Evolutionary conservation across 345 rosid species (phyloP), one percentile per base, ranked within the genome.

Genomic region (Brassica carinata): DNA sequence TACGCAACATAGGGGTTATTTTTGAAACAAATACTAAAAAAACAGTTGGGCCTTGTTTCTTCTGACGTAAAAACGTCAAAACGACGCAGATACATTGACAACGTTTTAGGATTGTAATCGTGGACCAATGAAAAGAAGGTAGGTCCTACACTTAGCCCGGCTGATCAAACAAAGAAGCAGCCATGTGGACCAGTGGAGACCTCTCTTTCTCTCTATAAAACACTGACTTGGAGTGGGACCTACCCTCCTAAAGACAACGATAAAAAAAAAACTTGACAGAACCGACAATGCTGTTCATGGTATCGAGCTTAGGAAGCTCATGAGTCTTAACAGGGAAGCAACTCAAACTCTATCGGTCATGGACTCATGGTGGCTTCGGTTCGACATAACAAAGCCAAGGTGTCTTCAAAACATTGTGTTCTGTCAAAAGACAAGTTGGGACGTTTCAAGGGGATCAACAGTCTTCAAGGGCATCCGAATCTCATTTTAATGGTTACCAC

Each of bases 21-120:
- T 29, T 29, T 31, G 38, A 45, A 57, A 18, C 10, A 19, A 19
- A 57, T 57, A 18, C 19, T 53, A 43, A 43, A 7, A 51, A 7
- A 18, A 57, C 62, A 57, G 2, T 8, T 58, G 29, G 29, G 55
- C 13, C 9, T n/a, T 23, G 17, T 19, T 43, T 43, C 51, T n/a
- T 74, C 9, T 75, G 79, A 80, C 62, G 76, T 57, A 14, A 64
- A 2, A 55, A 53, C 79, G 67, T 80, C 72, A 53, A 29, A 0
- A 29, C 75, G 83, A 70, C 79, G 83, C 19, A 45, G 45, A 63
- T 69, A 51, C 66, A 75, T 79, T 53, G 26, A 71, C 38, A 8
- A 66, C 2, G 65, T 67, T 65, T 19, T 78, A 2, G 75, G 83
- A 80, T 75, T 80, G 76, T 74, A 80, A 75, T 75, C 66, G 65